Evolutionary conservation across 192 early-diverging fungal species (phyloP).

Genomic region (Borealophlyctis nickersoniae): DNA sequence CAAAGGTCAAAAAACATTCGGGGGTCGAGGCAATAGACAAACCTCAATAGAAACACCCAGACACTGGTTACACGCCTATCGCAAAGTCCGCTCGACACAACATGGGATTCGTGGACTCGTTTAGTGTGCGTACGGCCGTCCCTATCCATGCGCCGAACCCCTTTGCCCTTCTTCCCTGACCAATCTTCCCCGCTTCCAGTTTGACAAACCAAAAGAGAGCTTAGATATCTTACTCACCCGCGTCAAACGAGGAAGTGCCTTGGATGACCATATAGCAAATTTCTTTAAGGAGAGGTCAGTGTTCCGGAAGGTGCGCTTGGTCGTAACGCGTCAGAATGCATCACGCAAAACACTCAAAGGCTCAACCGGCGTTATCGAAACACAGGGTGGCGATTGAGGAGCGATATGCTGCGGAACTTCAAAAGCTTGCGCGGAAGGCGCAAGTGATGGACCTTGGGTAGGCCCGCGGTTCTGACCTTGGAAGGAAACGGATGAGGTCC

Average conservation of each 20-base stretch:
- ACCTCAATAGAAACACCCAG: too few relatives aligned
- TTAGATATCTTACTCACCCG: constrained; percentile 14
- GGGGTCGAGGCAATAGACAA: too few relatives aligned
- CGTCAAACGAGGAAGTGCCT: constrained; percentile 11
- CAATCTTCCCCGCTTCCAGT: constrained; percentile 3
- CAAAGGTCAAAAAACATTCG: too few relatives aligned
- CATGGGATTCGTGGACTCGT: neutral
- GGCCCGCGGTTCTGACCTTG: neutral
- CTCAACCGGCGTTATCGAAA: neutral
- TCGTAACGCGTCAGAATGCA: neutral
- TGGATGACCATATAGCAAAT: constrained; percentile 24
- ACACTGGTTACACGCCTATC: too few relatives aligned
- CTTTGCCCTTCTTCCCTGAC: neutral
- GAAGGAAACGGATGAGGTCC: neutral
- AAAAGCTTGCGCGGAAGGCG: constrained; percentile 14
- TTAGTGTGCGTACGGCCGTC: neutral
- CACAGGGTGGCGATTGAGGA: constrained; percentile 24
- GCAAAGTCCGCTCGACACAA: too few relatives aligned
- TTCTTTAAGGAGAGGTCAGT: constrained; percentile 25
- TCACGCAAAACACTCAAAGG: too few relatives aligned
- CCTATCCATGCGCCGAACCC: neutral
- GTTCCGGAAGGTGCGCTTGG: neutral
- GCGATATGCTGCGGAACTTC: constrained; percentile 17
- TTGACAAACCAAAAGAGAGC: constrained; percentile 28
- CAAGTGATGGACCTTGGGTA: constrained; percentile 9